These are phyloP conservation scores for Hericium erinaceus DNA, from an alignment of 768 basidiomycete genomes.

Conservation along the genomic window DNA sequence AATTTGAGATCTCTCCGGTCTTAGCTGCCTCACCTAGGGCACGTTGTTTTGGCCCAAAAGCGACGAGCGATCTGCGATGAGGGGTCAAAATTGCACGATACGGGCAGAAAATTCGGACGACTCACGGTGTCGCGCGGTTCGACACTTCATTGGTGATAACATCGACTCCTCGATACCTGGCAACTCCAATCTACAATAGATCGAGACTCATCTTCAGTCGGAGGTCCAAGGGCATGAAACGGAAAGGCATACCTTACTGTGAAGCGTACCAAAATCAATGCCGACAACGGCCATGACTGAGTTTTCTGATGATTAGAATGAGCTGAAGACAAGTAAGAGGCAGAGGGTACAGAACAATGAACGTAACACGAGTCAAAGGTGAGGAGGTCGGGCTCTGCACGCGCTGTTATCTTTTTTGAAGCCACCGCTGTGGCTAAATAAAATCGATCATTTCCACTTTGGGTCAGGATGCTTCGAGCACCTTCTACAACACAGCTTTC, in stretches of 20 bases:
- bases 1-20: constrained; percentile 96
- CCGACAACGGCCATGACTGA: constrained; percentile 82
- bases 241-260: constrained; percentile 59
- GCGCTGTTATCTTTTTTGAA: constrained; percentile 9
- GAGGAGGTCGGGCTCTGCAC: neutral
- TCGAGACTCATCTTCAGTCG: neutral
- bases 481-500: neutral
- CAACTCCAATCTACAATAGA: constrained; percentile 75
- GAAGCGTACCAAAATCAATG: constrained; percentile 85
- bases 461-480: neutral
- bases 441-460: constrained; percentile 1
- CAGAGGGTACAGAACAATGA: neutral
- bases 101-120: constrained; percentile 11
- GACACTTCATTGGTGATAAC: constrained; percentile 98
- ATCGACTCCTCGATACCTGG: constrained; percentile 93
- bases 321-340: neutral
- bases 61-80: constrained; percentile 72
- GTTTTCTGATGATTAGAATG: neutral
- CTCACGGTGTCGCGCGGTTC: constrained; percentile 92
- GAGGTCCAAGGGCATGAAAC: neutral
- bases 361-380: neutral
- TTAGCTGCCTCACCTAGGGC: constrained; percentile 92
- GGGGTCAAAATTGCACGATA: neutral
- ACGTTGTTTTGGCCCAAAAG: constrained; percentile 87
- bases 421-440: neutral